Conservation (phyloP, 306 rosid species). For the Vigna nakashimae region DNA sequence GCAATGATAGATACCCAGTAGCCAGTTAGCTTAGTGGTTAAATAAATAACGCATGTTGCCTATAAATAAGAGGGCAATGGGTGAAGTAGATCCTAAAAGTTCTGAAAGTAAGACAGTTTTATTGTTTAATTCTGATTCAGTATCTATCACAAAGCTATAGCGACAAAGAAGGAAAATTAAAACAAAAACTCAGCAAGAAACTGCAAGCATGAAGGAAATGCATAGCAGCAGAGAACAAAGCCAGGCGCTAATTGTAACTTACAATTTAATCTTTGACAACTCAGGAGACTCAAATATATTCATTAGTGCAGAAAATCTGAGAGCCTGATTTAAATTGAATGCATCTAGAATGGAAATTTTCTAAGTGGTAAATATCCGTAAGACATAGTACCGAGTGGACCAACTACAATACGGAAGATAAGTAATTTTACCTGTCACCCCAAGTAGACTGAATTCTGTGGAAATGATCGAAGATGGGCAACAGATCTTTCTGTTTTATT, state of each 20-base stretch:
- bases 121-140: constrained; percentile 1
- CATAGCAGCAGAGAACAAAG: constrained; percentile 33
- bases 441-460: constrained; percentile 68
- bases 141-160: neutral
- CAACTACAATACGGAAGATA: constrained; percentile 21
- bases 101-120: neutral
- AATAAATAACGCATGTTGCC: neutral
- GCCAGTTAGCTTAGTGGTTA: neutral
- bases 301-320: neutral
- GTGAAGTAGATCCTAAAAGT: neutral
- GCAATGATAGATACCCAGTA: neutral
- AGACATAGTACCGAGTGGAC: constrained; percentile 14
- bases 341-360: constrained; percentile 24
- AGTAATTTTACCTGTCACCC: constrained; percentile 72
- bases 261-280: constrained; percentile 23
- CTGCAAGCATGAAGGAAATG: constrained; percentile 16
- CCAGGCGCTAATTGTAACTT: constrained; percentile 9
- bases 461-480: constrained; percentile 83
- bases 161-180: constrained; percentile 32
- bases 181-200: constrained; percentile 30
- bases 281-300: neutral
- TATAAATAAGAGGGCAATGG: neutral
- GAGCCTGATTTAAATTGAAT: constrained; percentile 34
- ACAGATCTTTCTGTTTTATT: constrained; percentile 77
- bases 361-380: constrained; percentile 2